Evolutionary conservation across 139 green algal species (phyloP).

Genomic region (Dunaliella primolecta): DNA sequence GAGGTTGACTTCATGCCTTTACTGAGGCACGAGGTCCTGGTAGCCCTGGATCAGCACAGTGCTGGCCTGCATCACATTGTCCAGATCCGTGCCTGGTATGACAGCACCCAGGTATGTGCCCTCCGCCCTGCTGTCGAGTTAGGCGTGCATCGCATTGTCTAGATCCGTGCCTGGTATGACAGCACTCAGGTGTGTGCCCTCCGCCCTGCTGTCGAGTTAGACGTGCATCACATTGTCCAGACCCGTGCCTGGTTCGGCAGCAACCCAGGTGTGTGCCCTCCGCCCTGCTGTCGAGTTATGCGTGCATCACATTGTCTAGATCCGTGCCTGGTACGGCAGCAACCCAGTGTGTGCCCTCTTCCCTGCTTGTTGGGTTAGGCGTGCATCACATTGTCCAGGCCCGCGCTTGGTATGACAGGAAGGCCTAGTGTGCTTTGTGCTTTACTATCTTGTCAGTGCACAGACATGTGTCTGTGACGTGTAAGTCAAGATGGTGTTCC

Average conservation of each 20-base stretch:
- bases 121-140: background rate
- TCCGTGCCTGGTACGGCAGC: conserved; percentile 24
- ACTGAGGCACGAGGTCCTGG: conserved; percentile 12
- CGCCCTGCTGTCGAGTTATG: no score
- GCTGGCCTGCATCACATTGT: conserved; percentile 17
- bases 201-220: background rate
- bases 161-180: background rate
- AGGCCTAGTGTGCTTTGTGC: background rate
- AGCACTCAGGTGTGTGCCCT: background rate
- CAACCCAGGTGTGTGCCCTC: background rate
- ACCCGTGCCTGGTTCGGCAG: background rate
- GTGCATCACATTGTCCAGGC: background rate
- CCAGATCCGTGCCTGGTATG: conserved; percentile 23
- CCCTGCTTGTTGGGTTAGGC: background rate
- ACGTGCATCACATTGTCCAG: background rate
- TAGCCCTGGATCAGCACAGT: conserved; percentile 17
- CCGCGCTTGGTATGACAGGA: background rate
- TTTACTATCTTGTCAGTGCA: background rate
- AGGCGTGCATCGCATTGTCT: background rate
- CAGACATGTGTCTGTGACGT: background rate
- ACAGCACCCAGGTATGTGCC: conserved; percentile 5
- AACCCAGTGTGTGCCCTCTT: background rate
- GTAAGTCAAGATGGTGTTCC: no score
- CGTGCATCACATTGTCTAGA: conserved; percentile 11
- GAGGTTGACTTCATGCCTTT: conserved; percentile 10